These are phyloP conservation scores for Mycosarcoma maydis DNA, from an alignment of 1,284 basidiomycete genomes.

Conservation along the genomic window DNA sequence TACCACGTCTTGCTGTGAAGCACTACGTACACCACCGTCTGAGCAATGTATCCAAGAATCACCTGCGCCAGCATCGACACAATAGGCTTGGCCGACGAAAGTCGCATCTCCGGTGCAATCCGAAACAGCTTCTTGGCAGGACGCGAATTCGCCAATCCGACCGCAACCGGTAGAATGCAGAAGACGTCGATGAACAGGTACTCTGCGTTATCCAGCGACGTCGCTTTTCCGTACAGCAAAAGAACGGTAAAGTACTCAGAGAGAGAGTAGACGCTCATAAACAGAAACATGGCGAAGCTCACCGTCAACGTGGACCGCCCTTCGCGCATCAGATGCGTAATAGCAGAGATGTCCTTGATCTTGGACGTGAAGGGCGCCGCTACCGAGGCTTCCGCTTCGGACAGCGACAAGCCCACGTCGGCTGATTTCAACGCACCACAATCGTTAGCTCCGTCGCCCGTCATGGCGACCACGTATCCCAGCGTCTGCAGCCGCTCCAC, in stretches of 20 bases:
- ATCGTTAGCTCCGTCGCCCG: constrained; percentile 55
- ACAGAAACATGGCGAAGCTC: constrained; percentile 41
- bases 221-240: constrained; percentile 45
- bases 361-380: constrained; percentile 50
- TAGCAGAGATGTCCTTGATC: constrained; percentile 33
- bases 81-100: constrained; percentile 34
- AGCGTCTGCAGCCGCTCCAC: constrained; percentile 44
- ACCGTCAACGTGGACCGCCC: constrained; percentile 39
- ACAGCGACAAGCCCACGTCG: constrained; percentile 48
- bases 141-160: constrained; percentile 38
- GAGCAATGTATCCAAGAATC: constrained; percentile 42
- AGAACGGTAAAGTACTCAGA: constrained; percentile 54
- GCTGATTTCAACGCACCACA: constrained; percentile 50
- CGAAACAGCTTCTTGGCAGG: constrained; percentile 32
- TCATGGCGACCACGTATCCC: constrained; percentile 37
- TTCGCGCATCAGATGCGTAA: constrained; percentile 40
- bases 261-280: constrained; percentile 43
- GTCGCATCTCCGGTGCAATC: constrained; percentile 24
- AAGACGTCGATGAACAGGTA: constrained; percentile 55
- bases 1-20: constrained; percentile 37
- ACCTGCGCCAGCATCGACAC: constrained; percentile 45
- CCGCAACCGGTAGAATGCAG: constrained; percentile 37
- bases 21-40: constrained; percentile 37
- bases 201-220: constrained; percentile 51
- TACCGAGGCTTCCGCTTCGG: constrained; percentile 49